Evolutionary conservation across 495 filamentous ascomycete species (phyloP), one percentile per base, ranked within the genome.

Genomic region (Penicillium coprophilum): DNA sequence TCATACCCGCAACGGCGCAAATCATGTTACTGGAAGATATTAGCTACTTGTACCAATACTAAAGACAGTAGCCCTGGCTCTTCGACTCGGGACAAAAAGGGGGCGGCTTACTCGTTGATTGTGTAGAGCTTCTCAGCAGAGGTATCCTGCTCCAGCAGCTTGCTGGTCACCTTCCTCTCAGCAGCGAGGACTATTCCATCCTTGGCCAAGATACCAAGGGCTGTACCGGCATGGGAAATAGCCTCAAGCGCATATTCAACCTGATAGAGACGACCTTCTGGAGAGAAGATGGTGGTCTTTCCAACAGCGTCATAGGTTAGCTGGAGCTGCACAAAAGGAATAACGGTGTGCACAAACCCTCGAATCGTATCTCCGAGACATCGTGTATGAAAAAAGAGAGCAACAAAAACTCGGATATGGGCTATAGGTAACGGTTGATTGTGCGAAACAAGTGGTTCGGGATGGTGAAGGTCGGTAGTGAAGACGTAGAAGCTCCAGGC

Each of bases 41-140:
- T 58, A 73, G 66, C 39, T 55, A 12, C 48, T 13, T 41, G 38
- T 30, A 34, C 38, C 15, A 19, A 50, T 31, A 45, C 1, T 1
- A 54, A 20, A 13, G 0, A 50, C 31, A 39, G 10, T n/a, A 21
- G 12, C n/a, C 4, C 15, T 17, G 23, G 21, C 15, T 13, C n/a
- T 21, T 17, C 0, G 17, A 32, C 23, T 6, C 20, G 30, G n/a
- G 46, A 17, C 1, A 6, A 17, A 17, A 15, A 3, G 23, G 13
- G 12, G 27, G 30, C 15, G 56, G 68, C 86, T 56, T 81, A 98
- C 94, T 98, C 94, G 68, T 98, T 98, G 69, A 98, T 80, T 64
- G 94, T 96, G 77, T 98, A 98, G 60, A 98, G 89, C 85, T 98
- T 98, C 87, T 98, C 94, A 30, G 94, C 94, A 27, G 92, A 96